Base-by-base conservation (phyloP, 768 basidiomycete species). In the Clitopilus passeckerianus region DNA sequence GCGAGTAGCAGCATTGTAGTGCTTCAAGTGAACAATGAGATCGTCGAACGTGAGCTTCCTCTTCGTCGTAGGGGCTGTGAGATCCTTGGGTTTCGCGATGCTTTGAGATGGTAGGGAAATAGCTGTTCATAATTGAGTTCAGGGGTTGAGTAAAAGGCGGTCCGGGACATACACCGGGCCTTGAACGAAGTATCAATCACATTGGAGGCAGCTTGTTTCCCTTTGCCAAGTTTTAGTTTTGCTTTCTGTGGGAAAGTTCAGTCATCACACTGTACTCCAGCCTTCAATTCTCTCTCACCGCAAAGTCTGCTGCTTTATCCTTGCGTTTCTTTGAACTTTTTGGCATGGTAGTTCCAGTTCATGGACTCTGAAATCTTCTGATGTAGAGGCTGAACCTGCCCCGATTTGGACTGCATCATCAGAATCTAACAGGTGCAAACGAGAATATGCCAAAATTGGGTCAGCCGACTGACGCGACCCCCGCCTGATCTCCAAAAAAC, bases 111-210 rank as follows among this genome's bases (percentile, higher is more conserved):
- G 96, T 30, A 98, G 79, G 22, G 87, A 89, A 70, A 98, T 96
- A 22, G 93, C 95, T 98, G 66, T 37, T 27, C 27, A 57, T 52
- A 56, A 41, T 60, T 62, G 57, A 64, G 69, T 58, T 30, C 37
- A 57, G 44, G 60, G 16, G 44, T 34, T 23, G 27, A 35, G 18
- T 27, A 30, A 18, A 54, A 18, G 30, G 56, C 34, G n/a, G 50
- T 23, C 46, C 22, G 46, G 37, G 54, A 78, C 90, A 66, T 68
- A 97, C 96, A 93, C 60, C 93, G 86, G 33, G 93, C 87, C 70
- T 95, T 94, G 83, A 96, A 98, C 0, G 95, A 95, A 1, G 96
- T 98, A 73, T 98, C 93, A 64, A 98, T 84, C 5, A 85, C 91
- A 80, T 98, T 98, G 52, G 75, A 80, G 9, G 94, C 80, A 9